Percentiles rank a stretch among this genome's conserved stretches.
Conservation (phyloP, 148 eudicot species). For the Amaranthus palmeri region DNA sequence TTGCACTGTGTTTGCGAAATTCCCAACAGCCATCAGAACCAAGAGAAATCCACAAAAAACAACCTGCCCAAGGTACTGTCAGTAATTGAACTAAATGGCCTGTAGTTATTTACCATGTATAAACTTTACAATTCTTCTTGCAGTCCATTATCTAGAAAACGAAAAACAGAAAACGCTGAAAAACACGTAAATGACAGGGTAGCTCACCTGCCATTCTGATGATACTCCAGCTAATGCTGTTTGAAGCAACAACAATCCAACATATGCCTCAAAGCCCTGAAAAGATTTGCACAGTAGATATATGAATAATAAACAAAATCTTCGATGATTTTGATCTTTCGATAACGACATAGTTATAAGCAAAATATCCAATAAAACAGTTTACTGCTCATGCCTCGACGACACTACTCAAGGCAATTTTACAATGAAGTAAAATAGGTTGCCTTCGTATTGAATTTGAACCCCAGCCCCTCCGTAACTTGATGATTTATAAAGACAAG, state of each 20-base stretch:
- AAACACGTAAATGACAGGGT: not conserved
- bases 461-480: not conserved
- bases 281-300: not conserved
- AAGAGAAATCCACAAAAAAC: constrained; percentile 44
- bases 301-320: not conserved
- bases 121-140: not conserved
- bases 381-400: not conserved
- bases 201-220: constrained; percentile 50
- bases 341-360: not conserved
- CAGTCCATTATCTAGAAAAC: not conserved
- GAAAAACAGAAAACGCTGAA: not conserved
- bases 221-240: constrained; percentile 43
- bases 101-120: not conserved
- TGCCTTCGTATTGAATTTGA: not conserved
- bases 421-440: not conserved
- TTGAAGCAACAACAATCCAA: constrained; percentile 39
- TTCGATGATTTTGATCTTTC: not conserved
- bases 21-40: constrained; percentile 45
- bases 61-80: constrained; percentile 31
- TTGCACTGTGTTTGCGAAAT: constrained; percentile 40
- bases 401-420: not conserved
- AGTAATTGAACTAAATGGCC: not conserved
- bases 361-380: not conserved
- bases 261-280: constrained; percentile 56
- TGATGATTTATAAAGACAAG: not conserved